Evolutionary conservation across 441 rosid species (phyloP), one percentile per base, ranked within the genome.

Genomic region (Caryocar brasiliense): DNA sequence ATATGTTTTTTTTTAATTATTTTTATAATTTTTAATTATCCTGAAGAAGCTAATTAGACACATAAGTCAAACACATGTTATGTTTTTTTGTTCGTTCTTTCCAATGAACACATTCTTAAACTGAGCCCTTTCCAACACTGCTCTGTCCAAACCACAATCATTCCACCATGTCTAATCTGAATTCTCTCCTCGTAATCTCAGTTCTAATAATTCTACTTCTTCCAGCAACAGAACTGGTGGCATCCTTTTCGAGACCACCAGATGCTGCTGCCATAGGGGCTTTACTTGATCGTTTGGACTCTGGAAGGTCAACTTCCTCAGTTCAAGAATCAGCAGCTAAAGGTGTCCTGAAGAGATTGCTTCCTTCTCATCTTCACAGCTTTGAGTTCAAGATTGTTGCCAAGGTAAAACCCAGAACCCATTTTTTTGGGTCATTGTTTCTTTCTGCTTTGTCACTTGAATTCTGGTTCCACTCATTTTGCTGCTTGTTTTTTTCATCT

Each of bases 261-360:
- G 10, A 3, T 14, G 68, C 57, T 27, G 63, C 72, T 28, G 63
- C 72, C 25, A 71, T 86, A 2, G 55, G 72, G 0, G 20, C 47
- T 55, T 36, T 83, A 29, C 70, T 85, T 45, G 27, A 54, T 30
- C 80, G 81, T 54, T 64, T 85, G 67, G 88, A 88, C 59, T 82
- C 95, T 25, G 59, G 80, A 39, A 58, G 67, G 42, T 60, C 62
- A 14, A 36, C 88, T 54, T 35, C 89, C 1, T 67, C 81, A 7
- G 71, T 71, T 53, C 99, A 92, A 70, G 78, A 70, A 64, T 76
- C 85, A 24, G 95, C 99, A 12, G 88, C 88, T 13, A 56, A 59
- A 54, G 87, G 72, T 61, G 72, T 92, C 7, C 54, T 92, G 52
- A 63, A 60, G 21, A 76, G 97, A 73, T 67, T 92, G 76, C 77